phyloP scores from a whole-genome alignment of 202 grass and related monocot species.

The Carex sylvatica region DNA sequence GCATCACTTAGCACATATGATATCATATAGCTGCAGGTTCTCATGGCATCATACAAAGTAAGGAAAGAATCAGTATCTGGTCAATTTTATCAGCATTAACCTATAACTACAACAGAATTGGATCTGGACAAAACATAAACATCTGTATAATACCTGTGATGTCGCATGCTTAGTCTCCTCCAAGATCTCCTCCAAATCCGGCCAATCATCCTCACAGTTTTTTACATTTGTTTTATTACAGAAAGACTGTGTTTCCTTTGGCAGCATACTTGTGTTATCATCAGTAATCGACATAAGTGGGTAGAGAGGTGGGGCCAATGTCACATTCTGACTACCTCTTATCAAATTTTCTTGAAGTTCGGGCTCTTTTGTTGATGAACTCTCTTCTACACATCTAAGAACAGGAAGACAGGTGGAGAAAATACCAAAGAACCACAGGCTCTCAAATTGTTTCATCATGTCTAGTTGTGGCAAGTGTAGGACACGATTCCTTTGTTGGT shows the following conservation, averaged over 20 bases:
- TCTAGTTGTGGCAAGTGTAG: not conserved
- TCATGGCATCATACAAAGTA: not conserved
- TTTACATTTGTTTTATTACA: not conserved
- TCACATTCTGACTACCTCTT: slow-evolving; percentile 5
- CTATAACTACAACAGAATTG: not conserved
- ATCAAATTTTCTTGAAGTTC: slow-evolving; percentile 19
- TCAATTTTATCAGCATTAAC: not conserved
- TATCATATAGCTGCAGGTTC: not conserved
- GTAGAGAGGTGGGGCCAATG: not conserved
- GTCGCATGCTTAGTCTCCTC: not conserved
- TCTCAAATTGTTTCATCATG: slow-evolving; percentile 15
- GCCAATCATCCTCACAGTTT: not conserved
- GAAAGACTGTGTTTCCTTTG: not conserved
- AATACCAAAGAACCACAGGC: slow-evolving; percentile 3
- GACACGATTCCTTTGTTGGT: not conserved
- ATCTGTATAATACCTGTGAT: not conserved
- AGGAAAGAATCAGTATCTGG: not conserved
- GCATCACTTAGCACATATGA: not conserved
- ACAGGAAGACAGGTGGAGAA: slow-evolving; percentile 19
- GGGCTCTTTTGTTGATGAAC: not conserved
- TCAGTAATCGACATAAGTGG: slow-evolving; percentile 20
- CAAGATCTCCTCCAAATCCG: not conserved
- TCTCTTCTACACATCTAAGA: slow-evolving; percentile 13
- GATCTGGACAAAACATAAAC: not conserved
- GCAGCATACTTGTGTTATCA: not conserved